phyloP scores from a whole-genome alignment of 441 rosid species.

The Lepidium campestre region DNA sequence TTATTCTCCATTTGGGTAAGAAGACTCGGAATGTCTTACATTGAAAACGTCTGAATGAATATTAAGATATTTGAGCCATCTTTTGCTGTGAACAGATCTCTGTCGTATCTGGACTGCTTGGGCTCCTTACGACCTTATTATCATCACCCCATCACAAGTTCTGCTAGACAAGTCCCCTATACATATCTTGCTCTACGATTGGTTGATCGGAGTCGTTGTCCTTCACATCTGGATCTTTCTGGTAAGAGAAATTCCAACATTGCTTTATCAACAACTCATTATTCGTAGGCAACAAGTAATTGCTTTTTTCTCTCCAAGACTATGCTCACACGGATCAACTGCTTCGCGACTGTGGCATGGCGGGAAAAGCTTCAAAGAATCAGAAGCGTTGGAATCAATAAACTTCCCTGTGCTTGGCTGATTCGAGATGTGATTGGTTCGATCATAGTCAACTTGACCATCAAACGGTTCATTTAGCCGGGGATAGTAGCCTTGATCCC shows the following conservation, averaged over 20 bases:
- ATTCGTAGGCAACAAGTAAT: not conserved
- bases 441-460: not conserved
- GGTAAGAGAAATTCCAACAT: slow-evolving; percentile 9
- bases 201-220: slow-evolving; percentile 14
- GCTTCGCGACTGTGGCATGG: slow-evolving; percentile 3
- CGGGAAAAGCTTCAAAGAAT: slow-evolving; percentile 4
- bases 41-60: not conserved
- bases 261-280: not conserved
- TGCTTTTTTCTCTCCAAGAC: not conserved
- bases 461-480: slow-evolving; percentile 1
- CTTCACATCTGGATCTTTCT: slow-evolving; percentile 13
- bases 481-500: not conserved
- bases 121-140: slow-evolving; percentile 20
- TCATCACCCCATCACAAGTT: slow-evolving; percentile 9
- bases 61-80: not conserved
- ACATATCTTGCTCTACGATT: not conserved
- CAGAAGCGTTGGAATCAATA: not conserved
- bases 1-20: slow-evolving; percentile 24
- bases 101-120: slow-evolving; percentile 19
- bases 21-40: not conserved
- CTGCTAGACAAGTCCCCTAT: slow-evolving; percentile 3
- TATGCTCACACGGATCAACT: not conserved
- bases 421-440: slow-evolving; percentile 17
- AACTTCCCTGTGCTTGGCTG: slow-evolving; percentile 12
- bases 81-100: not conserved